Evolutionary conservation across 2,329 filamentous ascomycete species (phyloP).

Genomic region (Bipolaris victoriae): DNA sequence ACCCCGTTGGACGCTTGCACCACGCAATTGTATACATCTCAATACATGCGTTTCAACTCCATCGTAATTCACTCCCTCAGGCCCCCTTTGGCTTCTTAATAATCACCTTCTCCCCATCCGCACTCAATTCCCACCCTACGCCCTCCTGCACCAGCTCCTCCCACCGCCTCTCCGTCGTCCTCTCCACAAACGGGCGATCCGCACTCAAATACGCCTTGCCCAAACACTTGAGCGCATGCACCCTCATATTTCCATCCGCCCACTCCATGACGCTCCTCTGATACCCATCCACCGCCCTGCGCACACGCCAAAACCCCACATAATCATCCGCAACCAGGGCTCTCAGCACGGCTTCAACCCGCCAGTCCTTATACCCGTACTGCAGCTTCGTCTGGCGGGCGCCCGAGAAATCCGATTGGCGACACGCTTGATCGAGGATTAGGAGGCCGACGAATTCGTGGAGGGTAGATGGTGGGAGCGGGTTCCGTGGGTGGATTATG

Average conservation of each 20-base stretch:
- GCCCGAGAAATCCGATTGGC: slow-evolving; percentile 73
- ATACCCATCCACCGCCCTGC: slow-evolving; percentile 78
- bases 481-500: slow-evolving; percentile 69
- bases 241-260: slow-evolving; percentile 74
- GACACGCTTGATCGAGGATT: slow-evolving; percentile 86
- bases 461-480: slow-evolving; percentile 73
- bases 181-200: slow-evolving; percentile 72
- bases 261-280: slow-evolving; percentile 80
- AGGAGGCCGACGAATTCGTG: slow-evolving; percentile 81
- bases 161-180: slow-evolving; percentile 73
- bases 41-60: not conserved
- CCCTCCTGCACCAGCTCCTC: slow-evolving; percentile 70
- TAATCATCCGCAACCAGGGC: slow-evolving; percentile 84
- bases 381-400: slow-evolving; percentile 71
- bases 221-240: slow-evolving; percentile 84
- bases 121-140: slow-evolving; percentile 80
- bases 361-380: slow-evolving; percentile 69
- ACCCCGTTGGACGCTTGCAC: slow-evolving; percentile 34
- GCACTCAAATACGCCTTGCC: slow-evolving; percentile 80
- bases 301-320: slow-evolving; percentile 74
- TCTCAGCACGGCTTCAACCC: slow-evolving; percentile 70
- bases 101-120: slow-evolving; percentile 71
- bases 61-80: slow-evolving; percentile 22
- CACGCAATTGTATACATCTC: not conserved
- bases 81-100: slow-evolving; percentile 68